Evolutionary conservation across 768 basidiomycete species (phyloP).

Genomic region (Auricularia cornea): DNA sequence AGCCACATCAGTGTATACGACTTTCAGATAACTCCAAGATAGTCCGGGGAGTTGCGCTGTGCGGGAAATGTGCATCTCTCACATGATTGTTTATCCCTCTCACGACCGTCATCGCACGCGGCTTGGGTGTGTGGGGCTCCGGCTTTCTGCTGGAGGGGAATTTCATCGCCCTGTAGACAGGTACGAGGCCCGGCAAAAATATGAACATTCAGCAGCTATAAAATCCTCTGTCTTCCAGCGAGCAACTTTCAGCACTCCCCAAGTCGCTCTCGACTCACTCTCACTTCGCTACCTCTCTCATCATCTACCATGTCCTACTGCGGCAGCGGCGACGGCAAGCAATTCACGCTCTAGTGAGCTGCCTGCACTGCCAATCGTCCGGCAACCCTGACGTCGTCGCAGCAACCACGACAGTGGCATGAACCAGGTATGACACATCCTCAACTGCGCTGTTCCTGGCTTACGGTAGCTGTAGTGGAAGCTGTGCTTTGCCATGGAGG

Average conservation of each 20-base stretch:
- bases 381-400: neutral
- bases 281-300: neutral
- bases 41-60: too few relatives aligned
- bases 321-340: conserved; percentile 14
- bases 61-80: neutral
- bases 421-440: conserved; percentile 4
- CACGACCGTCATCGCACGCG: neutral
- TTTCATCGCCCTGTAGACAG: neutral
- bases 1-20: too few relatives aligned
- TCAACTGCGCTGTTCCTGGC: neutral
- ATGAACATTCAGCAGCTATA: neutral
- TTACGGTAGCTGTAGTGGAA: neutral
- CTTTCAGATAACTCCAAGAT: too few relatives aligned
- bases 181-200: neutral
- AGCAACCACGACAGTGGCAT: neutral
- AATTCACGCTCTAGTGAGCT: conserved; percentile 18
- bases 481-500: conserved; percentile 1
- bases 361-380: neutral
- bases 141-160: neutral
- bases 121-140: neutral
- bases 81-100: neutral
- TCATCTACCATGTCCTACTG: neutral
- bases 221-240: neutral
- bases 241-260: neutral
- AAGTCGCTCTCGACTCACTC: neutral